Evolutionary conservation across 192 early-diverging fungal species (phyloP).

Genomic region (Coemansia sp.): DNA sequence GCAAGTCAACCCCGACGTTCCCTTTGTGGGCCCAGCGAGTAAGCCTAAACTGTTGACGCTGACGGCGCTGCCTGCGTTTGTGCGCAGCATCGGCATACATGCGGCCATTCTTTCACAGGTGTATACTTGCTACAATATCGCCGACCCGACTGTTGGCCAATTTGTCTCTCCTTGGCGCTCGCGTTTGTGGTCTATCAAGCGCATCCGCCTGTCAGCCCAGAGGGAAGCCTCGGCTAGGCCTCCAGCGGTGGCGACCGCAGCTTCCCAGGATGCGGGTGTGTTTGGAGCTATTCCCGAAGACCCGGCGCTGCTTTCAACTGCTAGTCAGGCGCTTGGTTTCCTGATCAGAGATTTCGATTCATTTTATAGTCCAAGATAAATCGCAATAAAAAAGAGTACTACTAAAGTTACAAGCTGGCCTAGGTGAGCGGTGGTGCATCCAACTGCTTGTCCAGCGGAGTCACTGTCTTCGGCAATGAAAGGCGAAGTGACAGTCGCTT

Average conservation of each 20-base stretch:
- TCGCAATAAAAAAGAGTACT: background rate
- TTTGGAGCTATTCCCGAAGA: slow-evolving; percentile 38
- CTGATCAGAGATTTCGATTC: slow-evolving; percentile 37
- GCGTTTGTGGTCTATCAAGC: slow-evolving; percentile 88
- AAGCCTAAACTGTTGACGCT: slow-evolving; percentile 85
- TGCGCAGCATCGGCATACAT: slow-evolving; percentile 81
- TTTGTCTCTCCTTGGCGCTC: slow-evolving; percentile 89
- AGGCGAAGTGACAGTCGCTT: slow-evolving; percentile 34
- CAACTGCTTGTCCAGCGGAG: background rate
- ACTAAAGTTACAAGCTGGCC: background rate
- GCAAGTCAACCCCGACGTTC: slow-evolving; percentile 75
- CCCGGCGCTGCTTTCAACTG: slow-evolving; percentile 29
- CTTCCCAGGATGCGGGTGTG: slow-evolving; percentile 9
- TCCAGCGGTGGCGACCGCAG: background rate
- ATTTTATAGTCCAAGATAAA: slow-evolving; percentile 11
- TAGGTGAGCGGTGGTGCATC: background rate
- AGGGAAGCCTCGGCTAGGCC: slow-evolving; percentile 14
- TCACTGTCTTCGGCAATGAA: background rate
- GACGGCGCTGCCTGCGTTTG: slow-evolving; percentile 73
- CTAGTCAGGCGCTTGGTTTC: slow-evolving; percentile 43
- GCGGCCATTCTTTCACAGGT: slow-evolving; percentile 90
- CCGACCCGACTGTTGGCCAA: slow-evolving; percentile 56
- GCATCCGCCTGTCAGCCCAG: slow-evolving; percentile 54
- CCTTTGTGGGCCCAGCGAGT: slow-evolving; percentile 75
- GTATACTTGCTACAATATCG: slow-evolving; percentile 67